Base-by-base conservation (phyloP, 352 stramenopile species). In the Albugo laibachii region DNA sequence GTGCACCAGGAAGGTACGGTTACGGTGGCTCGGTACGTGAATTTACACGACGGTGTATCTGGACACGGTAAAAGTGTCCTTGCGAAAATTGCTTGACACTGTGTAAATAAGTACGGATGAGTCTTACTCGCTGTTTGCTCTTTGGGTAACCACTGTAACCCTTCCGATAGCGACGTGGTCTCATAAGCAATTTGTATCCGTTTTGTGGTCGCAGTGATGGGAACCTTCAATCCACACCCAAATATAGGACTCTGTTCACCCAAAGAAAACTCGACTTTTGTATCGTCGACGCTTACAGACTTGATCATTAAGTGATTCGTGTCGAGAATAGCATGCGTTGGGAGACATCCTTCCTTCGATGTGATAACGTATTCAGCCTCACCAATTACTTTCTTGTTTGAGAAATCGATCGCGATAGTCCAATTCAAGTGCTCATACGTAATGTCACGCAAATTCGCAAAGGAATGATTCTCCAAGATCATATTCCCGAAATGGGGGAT, bases 41-140 rank as follows among this genome's bases (percentile, higher is more conserved):
- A 85, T 61, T 98, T 97, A 40, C 80, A 77, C 12, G 63, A 64
- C 2, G 89, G 92, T 14, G 79, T 81, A 69, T 98, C 95, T 19
- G 95, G 86, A 58, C 91, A 97, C n/a, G 95, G 95, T 31, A 98
- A 47, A 35, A 99, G 65, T 5, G 72, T 93, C 18, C 95, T 77
- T 8, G 89, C 88, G 59, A 98, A 92, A 59, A 98, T 98, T 5
- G 92, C 91, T 37, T 87, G 75, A 53, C 79, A 92, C 55, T 97
- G 87, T 16, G 86, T 97, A 61, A 96, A 96, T 19, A 97, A 63
- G 61, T 97, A 99, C 11, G 93, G 92, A 51, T 92, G 69, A 41
- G 76, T 80, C 58, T 97, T 95, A 14, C 81, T 89, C 15, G 86
- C 83, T 36, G 94, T 98, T 58, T 97, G 92, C 49, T 83, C 69